Percentiles rank a stretch among this genome's conserved stretches.
Conservation (phyloP, 495 filamentous ascomycete genomes). For the Eremomyces bilateralis region DNA sequence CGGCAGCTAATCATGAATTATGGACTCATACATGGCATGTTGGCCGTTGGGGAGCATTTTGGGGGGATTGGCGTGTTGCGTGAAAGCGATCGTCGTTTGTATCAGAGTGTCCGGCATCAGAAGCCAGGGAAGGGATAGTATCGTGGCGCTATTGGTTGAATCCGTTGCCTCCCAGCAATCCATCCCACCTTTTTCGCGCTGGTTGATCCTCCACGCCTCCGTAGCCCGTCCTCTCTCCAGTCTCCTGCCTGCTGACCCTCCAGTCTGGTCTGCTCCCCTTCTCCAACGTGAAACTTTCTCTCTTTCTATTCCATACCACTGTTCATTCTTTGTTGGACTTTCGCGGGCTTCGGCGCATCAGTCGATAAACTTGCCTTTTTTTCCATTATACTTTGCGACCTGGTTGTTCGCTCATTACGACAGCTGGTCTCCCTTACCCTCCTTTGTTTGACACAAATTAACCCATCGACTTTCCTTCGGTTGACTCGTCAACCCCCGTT, state of each 20-base stretch:
- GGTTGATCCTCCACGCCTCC: not conserved
- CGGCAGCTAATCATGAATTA: too few relatives aligned
- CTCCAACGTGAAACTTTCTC: constrained; percentile 5
- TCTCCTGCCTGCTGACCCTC: not conserved
- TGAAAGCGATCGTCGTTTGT: too few relatives aligned
- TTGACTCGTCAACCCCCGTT: too few relatives aligned
- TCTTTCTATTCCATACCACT: not conserved
- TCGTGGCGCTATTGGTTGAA: too few relatives aligned
- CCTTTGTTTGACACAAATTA: constrained; percentile 7
- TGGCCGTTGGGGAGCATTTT: too few relatives aligned
- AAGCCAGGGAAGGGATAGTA: too few relatives aligned
- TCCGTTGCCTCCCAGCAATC: too few relatives aligned
- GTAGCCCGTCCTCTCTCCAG: not conserved
- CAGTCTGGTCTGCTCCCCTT: not conserved
- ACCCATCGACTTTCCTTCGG: too few relatives aligned
- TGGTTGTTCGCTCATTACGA: constrained; percentile 24
- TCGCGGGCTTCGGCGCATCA: not conserved
- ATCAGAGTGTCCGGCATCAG: too few relatives aligned
- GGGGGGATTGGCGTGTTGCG: too few relatives aligned
- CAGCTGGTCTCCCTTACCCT: constrained; percentile 9
- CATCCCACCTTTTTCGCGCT: too few relatives aligned
- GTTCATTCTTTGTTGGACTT: not conserved
- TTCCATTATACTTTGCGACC: constrained; percentile 12
- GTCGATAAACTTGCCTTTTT: constrained; percentile 4
- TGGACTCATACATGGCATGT: too few relatives aligned